These are phyloP conservation scores for Lonicera japonica DNA, from an alignment of 129 eudicot species.

Conservation along the genomic window DNA sequence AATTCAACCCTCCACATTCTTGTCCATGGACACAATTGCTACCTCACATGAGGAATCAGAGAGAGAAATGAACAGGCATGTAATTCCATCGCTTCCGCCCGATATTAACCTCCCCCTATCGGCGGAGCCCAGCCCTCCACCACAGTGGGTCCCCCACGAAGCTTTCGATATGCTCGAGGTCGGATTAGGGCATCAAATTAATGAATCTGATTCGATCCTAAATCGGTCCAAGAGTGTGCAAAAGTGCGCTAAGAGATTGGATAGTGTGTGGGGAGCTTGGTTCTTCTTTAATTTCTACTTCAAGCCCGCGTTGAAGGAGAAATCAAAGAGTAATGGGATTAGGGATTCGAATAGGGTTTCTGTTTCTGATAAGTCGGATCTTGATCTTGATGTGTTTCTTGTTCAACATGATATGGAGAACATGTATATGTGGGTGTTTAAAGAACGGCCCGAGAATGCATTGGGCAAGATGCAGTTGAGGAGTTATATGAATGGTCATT, in stretches of 20 bases:
- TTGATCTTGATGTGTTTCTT: slow-evolving; percentile 60
- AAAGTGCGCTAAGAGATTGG: slow-evolving; percentile 67
- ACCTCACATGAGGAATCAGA: slow-evolving; percentile 40
- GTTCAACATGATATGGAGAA: slow-evolving; percentile 95
- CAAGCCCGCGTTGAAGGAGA: slow-evolving; percentile 69
- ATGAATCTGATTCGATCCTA: slow-evolving; percentile 40
- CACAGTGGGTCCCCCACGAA: slow-evolving; percentile 37
- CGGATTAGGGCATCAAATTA: slow-evolving; percentile 49
- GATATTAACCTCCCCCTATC: slow-evolving; percentile 79
- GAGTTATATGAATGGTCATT: slow-evolving; percentile 80
- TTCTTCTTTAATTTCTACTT: slow-evolving; percentile 79
- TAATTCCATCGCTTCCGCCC: slow-evolving; percentile 46
- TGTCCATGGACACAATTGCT: slow-evolving; percentile 69
- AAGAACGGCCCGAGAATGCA: slow-evolving; percentile 79
- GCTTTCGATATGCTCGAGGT: slow-evolving; percentile 63
- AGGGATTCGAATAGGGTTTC: slow-evolving; percentile 42
- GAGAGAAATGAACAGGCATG: slow-evolving; percentile 48
- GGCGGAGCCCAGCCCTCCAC: slow-evolving; percentile 61
- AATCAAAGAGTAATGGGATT: slow-evolving; percentile 39
- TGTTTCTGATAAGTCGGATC: slow-evolving; percentile 45
- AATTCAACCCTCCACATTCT: slow-evolving; percentile 41
- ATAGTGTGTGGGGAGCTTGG: slow-evolving; percentile 94
- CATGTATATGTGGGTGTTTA: slow-evolving; percentile 87
- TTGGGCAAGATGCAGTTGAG: slow-evolving; percentile 83
- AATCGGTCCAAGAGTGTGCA: slow-evolving; percentile 45